Conservation (phyloP, 2,329 filamentous ascomycete species). For the Aureobasidium sp. region DNA sequence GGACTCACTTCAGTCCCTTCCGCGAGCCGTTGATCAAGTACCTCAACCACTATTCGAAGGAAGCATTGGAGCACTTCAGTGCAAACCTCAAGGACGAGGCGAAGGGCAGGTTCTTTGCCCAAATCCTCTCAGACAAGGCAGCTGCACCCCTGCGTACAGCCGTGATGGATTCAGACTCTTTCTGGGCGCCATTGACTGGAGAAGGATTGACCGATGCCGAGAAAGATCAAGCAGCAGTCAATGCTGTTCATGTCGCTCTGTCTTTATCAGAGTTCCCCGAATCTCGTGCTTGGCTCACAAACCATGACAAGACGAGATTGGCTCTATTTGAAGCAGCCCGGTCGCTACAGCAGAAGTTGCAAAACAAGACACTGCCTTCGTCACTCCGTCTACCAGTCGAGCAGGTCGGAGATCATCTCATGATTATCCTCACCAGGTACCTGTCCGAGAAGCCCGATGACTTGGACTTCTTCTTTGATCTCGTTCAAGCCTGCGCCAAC, state of each 20-base stretch:
- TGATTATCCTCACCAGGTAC: slow-evolving; percentile 76
- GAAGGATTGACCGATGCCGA: slow-evolving; percentile 54
- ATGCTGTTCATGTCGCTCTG: slow-evolving; percentile 78
- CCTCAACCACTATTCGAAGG: slow-evolving; percentile 84
- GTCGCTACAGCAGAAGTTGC: slow-evolving; percentile 69
- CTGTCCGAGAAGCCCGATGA: slow-evolving; percentile 60
- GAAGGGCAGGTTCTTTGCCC: slow-evolving; percentile 85
- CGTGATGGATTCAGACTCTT: slow-evolving; percentile 64
- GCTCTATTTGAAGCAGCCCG: slow-evolving; percentile 60
- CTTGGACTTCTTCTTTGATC: slow-evolving; percentile 70
- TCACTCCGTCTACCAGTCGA: slow-evolving; percentile 75
- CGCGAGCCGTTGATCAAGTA: slow-evolving; percentile 85
- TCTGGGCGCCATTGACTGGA: slow-evolving; percentile 58
- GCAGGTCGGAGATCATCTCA: slow-evolving; percentile 82
- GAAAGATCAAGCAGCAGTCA: slow-evolving; percentile 72
- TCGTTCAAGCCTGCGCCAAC: slow-evolving; percentile 76
- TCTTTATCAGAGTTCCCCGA: slow-evolving; percentile 64
- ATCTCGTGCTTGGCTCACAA: slow-evolving; percentile 59
- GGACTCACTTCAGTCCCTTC: slow-evolving; percentile 89
- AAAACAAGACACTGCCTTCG: slow-evolving; percentile 60
- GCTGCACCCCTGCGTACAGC: slow-evolving; percentile 69
- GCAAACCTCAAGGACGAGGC: slow-evolving; percentile 73
- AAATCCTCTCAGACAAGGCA: slow-evolving; percentile 69
- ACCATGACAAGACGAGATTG: slow-evolving; percentile 51
- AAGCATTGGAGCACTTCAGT: slow-evolving; percentile 77